Base-by-base conservation (phyloP, 371 early-diverging fungal genomes). In the Actinomucor elegans region DNA sequence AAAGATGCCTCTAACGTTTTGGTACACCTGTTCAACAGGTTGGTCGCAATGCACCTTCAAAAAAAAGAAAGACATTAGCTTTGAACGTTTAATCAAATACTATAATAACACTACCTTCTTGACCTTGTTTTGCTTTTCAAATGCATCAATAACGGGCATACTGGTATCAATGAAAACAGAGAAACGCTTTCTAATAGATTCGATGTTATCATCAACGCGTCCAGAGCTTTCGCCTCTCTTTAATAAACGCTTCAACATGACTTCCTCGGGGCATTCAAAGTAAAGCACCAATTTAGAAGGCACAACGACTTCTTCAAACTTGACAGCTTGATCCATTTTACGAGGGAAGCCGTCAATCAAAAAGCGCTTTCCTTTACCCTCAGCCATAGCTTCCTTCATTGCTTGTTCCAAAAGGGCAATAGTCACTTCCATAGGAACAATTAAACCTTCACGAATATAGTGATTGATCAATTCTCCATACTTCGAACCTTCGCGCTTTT, bases 271-370 rank as follows among this genome's bases (percentile, higher is more conserved):
- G 69, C 97, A 97, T 48, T 94, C 94, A 75, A 95, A 95, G 81
- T 89, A 95, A 35, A 98, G 74, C 0, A 92, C 90, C 33, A 85
- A 67, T 57, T 85, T 77, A 47, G 83, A 73, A 48, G 81, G 71
- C 7, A 83, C 86, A 4, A 93, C 94, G 23, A 77, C 79, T 59
- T 92, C 86, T 79, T 98, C 97, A 72, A 98, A 98, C 53, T 89
- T 85, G 56, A 85, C 49, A 7, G 94, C 97, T 74, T 98, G 99
- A 53, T 93, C 96, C 82, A 97, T 79, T 62, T 89, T 85, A 20
- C 98, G 78, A 10, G 99, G 99, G 86, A 97, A 98, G 0, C 97
- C 99, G 57, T 98, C 99, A 48, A 97, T 86, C 62, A 97, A 68
- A 76, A 98, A 98, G 35, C 89, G 74, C 17, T 27, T 57, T 27